phyloP scores from a whole-genome alignment of 2,329 filamentous ascomycete genomes.

The Botrytis fragariae region DNA sequence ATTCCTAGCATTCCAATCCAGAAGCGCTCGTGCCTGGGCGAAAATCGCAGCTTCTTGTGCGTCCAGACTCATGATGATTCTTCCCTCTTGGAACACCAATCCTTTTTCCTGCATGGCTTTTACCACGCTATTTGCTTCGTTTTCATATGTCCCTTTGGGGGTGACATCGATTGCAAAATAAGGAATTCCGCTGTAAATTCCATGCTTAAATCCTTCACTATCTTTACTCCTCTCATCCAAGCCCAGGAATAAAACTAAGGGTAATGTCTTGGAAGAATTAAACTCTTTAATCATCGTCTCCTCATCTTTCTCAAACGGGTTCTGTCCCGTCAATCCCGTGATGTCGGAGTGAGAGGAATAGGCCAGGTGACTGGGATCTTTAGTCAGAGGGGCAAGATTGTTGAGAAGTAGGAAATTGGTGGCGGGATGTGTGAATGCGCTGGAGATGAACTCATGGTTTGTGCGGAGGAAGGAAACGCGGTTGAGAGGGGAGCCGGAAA shows the following conservation, averaged over 20 bases:
- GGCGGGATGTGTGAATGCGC: conserved; percentile 63
- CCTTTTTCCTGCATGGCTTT: conserved; percentile 59
- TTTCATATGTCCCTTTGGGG: conserved; percentile 61
- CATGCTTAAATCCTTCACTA: conserved; percentile 50
- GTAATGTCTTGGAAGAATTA: conserved; percentile 65
- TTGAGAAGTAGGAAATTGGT: conserved; percentile 77
- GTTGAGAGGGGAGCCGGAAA: conserved; percentile 74
- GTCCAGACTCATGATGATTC: conserved; percentile 50
- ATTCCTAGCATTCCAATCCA: conserved; percentile 94
- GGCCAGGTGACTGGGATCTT: conserved; percentile 58
- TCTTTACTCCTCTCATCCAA: conserved; percentile 62
- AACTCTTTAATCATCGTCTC: conserved; percentile 69
- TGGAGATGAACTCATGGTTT: conserved; percentile 67
- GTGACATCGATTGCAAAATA: conserved; percentile 92
- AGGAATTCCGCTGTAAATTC: conserved; percentile 73
- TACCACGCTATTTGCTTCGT: conserved; percentile 61
- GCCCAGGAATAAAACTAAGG: conserved; percentile 81
- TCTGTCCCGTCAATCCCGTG: conserved; percentile 63
- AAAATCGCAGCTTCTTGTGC: conserved; percentile 73
- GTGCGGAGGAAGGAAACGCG: conserved; percentile 74
- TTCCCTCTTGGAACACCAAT: conserved; percentile 63
- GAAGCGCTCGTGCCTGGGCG: conserved; percentile 79
- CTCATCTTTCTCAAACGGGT: conserved; percentile 70
- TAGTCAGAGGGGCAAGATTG: conserved; percentile 69
- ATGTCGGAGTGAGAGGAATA: conserved; percentile 70